Evolutionary conservation across 345 rosid species (phyloP).

Genomic region (Lepidium didymum): DNA sequence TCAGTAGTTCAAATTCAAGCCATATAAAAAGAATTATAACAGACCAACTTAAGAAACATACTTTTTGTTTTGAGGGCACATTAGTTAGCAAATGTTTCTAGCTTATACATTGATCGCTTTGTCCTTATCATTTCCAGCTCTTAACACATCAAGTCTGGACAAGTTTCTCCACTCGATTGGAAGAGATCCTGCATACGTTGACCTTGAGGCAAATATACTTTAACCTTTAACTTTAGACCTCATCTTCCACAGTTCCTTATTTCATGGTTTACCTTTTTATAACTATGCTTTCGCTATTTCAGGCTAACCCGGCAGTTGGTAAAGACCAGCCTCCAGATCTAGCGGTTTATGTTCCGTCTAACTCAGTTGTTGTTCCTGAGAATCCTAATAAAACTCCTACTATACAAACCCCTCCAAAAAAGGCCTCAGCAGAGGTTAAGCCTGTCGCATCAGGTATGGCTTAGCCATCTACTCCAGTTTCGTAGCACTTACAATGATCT

Average conservation of each 20-base stretch:
- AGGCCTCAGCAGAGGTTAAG: conserved; percentile 31
- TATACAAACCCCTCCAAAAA: conserved; percentile 27
- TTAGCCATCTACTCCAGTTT: not conserved
- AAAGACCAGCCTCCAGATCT: conserved; percentile 96
- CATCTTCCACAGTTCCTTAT: not conserved
- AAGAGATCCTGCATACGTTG: conserved; percentile 56
- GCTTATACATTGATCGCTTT: not conserved
- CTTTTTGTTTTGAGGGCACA: not conserved
- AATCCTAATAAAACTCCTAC: conserved; percentile 32
- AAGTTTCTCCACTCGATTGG: conserved; percentile 67
- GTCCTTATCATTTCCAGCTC: conserved; percentile 41
- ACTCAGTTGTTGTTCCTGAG: conserved; percentile 47
- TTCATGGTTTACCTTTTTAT: not conserved
- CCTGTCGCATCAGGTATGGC: conserved; percentile 42
- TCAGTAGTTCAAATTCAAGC: not conserved
- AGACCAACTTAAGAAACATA: not conserved
- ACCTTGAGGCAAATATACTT: conserved; percentile 56
- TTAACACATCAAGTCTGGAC: conserved; percentile 52
- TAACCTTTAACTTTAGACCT: not conserved
- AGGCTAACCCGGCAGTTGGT: conserved; percentile 79
- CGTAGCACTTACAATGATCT: not conserved
- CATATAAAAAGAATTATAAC: not conserved
- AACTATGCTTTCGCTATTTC: conserved; percentile 13
- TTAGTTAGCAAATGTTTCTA: not conserved
- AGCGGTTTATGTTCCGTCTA: conserved; percentile 65